phyloP scores from a whole-genome alignment of 306 rosid species.

The barrel medic (Medicago truncatula) region MtrunA17r5.0-ANR NC_053043.1:9555001-9555500 shows the following conservation, averaged over 20 bases:
- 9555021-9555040: too few relatives aligned
- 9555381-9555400: neutral
- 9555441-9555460: neutral
- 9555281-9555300: neutral
- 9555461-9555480: neutral
- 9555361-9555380: neutral
- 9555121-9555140: neutral
- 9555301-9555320: constrained; percentile 25
- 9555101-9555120: neutral
- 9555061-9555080: too few relatives aligned
- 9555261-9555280: constrained; percentile 43
- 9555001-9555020: too few relatives aligned
- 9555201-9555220: too few relatives aligned
- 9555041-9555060: too few relatives aligned
- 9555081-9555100: neutral
- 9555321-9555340: constrained; percentile 38
- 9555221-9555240: too few relatives aligned
- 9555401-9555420: neutral
- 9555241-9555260: neutral
- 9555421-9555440: neutral
- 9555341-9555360: constrained; percentile 2
- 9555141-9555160: neutral
- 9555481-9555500: neutral
- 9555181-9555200: neutral
- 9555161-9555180: neutral